Evolutionary conservation across 208 protist genomes (phyloP).

Genomic region (Trypanosoma theileri): DNA sequence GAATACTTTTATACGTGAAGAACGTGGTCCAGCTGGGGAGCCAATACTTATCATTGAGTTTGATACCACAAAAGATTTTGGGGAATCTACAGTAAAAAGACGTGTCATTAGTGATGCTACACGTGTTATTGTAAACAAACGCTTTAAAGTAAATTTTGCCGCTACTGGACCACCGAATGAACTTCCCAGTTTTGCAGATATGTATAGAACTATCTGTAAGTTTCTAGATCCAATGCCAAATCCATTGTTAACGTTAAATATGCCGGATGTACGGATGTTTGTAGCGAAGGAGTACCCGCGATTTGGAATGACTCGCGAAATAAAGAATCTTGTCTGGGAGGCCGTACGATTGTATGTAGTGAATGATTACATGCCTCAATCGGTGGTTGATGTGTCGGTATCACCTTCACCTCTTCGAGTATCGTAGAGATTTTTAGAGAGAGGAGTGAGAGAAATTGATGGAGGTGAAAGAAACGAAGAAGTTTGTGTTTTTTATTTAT

Average conservation of each 20-base stretch:
- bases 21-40: not conserved
- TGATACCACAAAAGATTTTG: constrained; percentile 19
- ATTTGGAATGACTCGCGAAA: constrained; percentile 9
- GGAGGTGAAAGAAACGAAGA: constrained; percentile 10
- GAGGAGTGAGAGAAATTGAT: constrained; percentile 7
- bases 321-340: constrained; percentile 38
- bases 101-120: constrained; percentile 19
- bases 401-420: not conserved
- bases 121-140: constrained; percentile 2
- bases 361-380: constrained; percentile 9
- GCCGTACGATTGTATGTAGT: constrained; percentile 35
- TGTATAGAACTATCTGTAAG: constrained; percentile 30
- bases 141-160: constrained; percentile 30
- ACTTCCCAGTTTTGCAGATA: constrained; percentile 31
- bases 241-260: constrained; percentile 20
- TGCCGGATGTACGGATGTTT: constrained; percentile 31
- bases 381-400: not conserved
- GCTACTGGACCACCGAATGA: constrained; percentile 19
- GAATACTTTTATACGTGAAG: constrained; percentile 18
- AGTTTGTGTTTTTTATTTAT: constrained; percentile 1
- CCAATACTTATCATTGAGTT: constrained; percentile 28
- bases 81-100: not conserved
- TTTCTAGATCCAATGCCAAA: constrained; percentile 28
- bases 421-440: not conserved
- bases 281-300: constrained; percentile 21